These are phyloP conservation scores for Candida krabiensis DNA, from an alignment of 805 yeast species.

Conservation along the genomic window DNA sequence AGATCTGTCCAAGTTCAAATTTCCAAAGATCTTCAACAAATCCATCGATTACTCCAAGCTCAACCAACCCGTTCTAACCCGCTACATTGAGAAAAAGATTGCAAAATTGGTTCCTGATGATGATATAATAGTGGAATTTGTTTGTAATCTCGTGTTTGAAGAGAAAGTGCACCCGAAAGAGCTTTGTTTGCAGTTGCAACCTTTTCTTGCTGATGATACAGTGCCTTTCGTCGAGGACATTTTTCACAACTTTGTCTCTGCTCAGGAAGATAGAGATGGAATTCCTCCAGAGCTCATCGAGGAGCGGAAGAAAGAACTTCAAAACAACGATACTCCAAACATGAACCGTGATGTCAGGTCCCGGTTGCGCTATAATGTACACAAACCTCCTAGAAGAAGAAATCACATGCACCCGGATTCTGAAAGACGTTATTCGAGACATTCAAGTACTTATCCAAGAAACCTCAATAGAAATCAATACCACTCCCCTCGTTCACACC, in stretches of 20 bases:
- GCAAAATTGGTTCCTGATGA: slow-evolving; percentile 46
- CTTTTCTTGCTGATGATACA: slow-evolving; percentile 45
- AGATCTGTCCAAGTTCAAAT: slow-evolving; percentile 24
- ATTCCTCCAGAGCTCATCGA: slow-evolving; percentile 38
- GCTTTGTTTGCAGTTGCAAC: slow-evolving; percentile 43
- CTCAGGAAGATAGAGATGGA: slow-evolving; percentile 46
- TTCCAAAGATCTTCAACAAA: slow-evolving; percentile 37
- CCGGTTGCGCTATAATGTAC: no score
- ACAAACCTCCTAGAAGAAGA: no score
- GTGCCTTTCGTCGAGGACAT: slow-evolving; percentile 39
- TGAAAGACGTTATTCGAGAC: background rate
- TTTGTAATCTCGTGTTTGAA: slow-evolving; percentile 41
- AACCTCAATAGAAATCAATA: background rate
- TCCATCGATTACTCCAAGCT: slow-evolving; percentile 40
- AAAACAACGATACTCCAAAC: no score
- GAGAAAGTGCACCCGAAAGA: slow-evolving; percentile 40
- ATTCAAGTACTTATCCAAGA: background rate
- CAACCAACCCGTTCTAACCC: slow-evolving; percentile 37
- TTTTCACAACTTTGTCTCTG: slow-evolving; percentile 45
- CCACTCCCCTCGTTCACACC: background rate
- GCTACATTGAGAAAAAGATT: slow-evolving; percentile 40
- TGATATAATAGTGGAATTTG: slow-evolving; percentile 46
- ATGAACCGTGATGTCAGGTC: no score
- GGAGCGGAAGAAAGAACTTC: slow-evolving; percentile 5
- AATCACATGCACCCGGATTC: no score